These are phyloP conservation scores for Candolleomyces efflorescens DNA, from an alignment of 768 basidiomycete species.

Conservation along the genomic window DNA sequence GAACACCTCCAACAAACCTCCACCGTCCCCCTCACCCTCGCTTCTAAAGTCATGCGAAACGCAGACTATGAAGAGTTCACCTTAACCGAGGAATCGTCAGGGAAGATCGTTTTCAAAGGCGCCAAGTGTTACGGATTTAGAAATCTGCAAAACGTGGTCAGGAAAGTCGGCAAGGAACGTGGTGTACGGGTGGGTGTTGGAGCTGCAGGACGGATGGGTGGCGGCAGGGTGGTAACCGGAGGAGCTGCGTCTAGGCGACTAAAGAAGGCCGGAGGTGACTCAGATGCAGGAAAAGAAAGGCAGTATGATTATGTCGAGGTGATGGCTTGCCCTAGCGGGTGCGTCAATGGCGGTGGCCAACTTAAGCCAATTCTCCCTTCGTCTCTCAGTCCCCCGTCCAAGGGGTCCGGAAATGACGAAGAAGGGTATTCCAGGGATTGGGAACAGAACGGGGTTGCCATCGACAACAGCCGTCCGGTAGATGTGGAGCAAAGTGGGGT, in stretches of 20 bases:
- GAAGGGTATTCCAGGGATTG: constrained; percentile 69
- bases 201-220: constrained; percentile 27
- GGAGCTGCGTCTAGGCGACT: constrained; percentile 21
- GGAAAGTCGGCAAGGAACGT: constrained; percentile 84
- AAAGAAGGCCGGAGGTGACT: constrained; percentile 21
- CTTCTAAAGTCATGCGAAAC: constrained; percentile 58
- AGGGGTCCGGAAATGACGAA: constrained; percentile 31
- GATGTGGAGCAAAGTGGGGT: constrained; percentile 16
- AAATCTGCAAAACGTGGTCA: constrained; percentile 94
- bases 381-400: background rate
- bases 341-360: constrained; percentile 97
- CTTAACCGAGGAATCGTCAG: constrained; percentile 40
- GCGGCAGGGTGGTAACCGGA: constrained; percentile 20
- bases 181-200: constrained; percentile 63
- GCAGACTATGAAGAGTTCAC: constrained; percentile 77
- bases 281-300: constrained; percentile 26
- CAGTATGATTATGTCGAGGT: constrained; percentile 92
- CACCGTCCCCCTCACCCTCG: constrained; percentile 42
- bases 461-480: background rate
- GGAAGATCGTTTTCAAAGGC: constrained; percentile 78
- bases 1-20: constrained; percentile 42
- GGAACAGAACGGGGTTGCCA: constrained; percentile 47
- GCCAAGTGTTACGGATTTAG: constrained; percentile 97
- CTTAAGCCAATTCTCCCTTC: constrained; percentile 33
- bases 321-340: constrained; percentile 98